These are phyloP conservation scores for Yamadazyma jaroonii DNA, from an alignment of 1,139 yeast species.

Conservation along the genomic window DNA sequence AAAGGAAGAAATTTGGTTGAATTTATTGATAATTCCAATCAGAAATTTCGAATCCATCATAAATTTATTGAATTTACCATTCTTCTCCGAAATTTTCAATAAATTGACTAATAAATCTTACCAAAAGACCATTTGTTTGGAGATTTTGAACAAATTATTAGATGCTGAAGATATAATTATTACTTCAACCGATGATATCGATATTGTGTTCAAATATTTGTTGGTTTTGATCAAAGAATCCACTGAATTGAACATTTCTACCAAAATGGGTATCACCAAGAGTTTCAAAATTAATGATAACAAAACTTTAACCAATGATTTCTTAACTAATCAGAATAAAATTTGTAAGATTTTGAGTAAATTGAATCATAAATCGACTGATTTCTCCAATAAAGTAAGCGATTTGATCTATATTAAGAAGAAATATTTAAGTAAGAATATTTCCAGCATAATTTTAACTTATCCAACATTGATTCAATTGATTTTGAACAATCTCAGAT, in stretches of 20 bases:
- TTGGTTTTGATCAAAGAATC: constrained; percentile 35
- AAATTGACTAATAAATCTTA: constrained; percentile 29
- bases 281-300: constrained; percentile 25
- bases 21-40: constrained; percentile 59
- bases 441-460: constrained; percentile 56
- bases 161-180: constrained; percentile 15
- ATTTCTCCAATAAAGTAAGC: constrained; percentile 52
- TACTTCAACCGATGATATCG: constrained; percentile 35
- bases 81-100: constrained; percentile 41
- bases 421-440: constrained; percentile 53
- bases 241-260: constrained; percentile 29
- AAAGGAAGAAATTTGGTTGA: constrained; percentile 46
- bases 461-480: constrained; percentile 72
- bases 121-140: constrained; percentile 41
- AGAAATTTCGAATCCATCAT: constrained; percentile 34
- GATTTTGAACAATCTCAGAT: constrained; percentile 58
- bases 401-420: constrained; percentile 57
- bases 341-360: constrained; percentile 71
- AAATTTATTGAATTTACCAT: constrained; percentile 29
- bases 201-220: constrained; percentile 43
- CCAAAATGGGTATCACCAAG: constrained; percentile 36
- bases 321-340: constrained; percentile 59
- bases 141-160: constrained; percentile 40
- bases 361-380: constrained; percentile 38
- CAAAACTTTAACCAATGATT: constrained; percentile 31